These are phyloP conservation scores for Suillus discolor DNA, from an alignment of 768 basidiomycete species.

Conservation along the genomic window DNA sequence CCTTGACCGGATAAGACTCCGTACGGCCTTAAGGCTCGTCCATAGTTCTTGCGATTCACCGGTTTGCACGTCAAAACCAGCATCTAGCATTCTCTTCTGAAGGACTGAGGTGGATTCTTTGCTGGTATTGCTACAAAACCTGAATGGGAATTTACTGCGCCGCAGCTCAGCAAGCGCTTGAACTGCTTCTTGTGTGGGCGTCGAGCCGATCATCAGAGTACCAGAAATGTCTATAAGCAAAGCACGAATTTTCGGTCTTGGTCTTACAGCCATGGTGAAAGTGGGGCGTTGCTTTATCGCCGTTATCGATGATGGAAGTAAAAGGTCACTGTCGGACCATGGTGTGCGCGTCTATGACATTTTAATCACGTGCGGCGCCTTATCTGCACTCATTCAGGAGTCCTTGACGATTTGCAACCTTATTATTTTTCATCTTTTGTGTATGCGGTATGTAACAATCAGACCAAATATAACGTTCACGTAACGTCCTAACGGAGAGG, in stretches of 20 bases:
- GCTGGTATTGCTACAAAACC: slow-evolving; percentile 70
- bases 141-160: slow-evolving; percentile 41
- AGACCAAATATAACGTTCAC: neutral
- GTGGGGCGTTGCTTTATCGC: slow-evolving; percentile 6
- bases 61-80: slow-evolving; percentile 49
- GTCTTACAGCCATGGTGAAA: slow-evolving; percentile 5
- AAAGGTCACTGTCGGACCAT: neutral
- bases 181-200: slow-evolving; percentile 49
- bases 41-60: slow-evolving; percentile 47
- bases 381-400: neutral
- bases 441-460: neutral
- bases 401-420: neutral
- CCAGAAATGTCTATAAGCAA: slow-evolving; percentile 71
- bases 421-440: neutral
- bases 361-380: neutral
- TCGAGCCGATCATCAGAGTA: slow-evolving; percentile 58
- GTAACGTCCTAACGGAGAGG: neutral
- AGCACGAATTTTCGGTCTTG: slow-evolving; percentile 46
- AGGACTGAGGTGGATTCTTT: slow-evolving; percentile 58
- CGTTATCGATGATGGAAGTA: neutral
- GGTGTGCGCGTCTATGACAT: neutral
- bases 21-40: slow-evolving; percentile 66
- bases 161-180: slow-evolving; percentile 31
- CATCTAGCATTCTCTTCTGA: slow-evolving; percentile 40
- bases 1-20: slow-evolving; percentile 42